phyloP scores from a whole-genome alignment of 495 filamentous ascomycete genomes.

The Jackrogersella minutella region DNA sequence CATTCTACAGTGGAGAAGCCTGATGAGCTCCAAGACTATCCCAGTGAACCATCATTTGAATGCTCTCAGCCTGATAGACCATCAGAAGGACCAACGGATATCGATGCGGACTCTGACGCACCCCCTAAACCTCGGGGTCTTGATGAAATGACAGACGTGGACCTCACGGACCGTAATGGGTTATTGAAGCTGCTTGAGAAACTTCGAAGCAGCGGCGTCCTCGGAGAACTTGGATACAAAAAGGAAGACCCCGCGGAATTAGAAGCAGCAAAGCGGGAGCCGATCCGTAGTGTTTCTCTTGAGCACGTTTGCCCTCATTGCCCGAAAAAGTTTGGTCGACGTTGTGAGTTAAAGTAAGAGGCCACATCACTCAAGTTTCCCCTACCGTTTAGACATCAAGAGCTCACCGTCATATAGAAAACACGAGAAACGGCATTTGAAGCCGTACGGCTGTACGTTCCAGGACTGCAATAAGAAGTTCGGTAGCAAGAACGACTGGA shows the following conservation, averaged over 20 bases:
- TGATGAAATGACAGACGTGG: not conserved
- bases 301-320: constrained; percentile 62
- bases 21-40: constrained; percentile 5
- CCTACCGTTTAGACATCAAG: not conserved
- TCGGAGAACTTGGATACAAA: constrained; percentile 47
- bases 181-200: constrained; percentile 27
- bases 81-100: constrained; percentile 1
- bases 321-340: constrained; percentile 62
- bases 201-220: constrained; percentile 34
- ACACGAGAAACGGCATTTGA: constrained; percentile 84
- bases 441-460: constrained; percentile 89
- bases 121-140: not conserved
- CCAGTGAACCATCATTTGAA: not conserved
- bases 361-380: not conserved
- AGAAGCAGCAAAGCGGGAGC: constrained; percentile 23
- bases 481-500: constrained; percentile 97
- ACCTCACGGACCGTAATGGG: constrained; percentile 7
- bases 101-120: not conserved
- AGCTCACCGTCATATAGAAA: constrained; percentile 63
- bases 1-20: not conserved
- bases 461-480: constrained; percentile 76
- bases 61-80: not conserved
- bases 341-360: constrained; percentile 76
- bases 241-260: constrained; percentile 20
- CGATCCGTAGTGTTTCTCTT: not conserved